Evolutionary conservation across 306 rosid species (phyloP).

Genomic region (Lathyrus sativus): DNA sequence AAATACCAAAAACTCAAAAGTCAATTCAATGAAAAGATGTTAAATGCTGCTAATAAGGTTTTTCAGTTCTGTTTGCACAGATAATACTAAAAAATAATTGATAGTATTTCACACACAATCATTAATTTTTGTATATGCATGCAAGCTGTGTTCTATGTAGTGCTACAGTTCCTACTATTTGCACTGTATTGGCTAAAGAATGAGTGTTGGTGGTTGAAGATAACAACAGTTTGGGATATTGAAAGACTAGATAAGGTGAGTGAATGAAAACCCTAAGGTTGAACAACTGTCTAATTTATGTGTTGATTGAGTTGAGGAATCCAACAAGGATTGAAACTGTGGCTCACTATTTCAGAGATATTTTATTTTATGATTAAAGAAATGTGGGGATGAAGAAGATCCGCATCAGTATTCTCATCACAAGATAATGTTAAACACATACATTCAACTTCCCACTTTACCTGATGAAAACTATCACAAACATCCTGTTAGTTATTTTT

Average conservation of each 20-base stretch:
- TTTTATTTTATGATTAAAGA: constrained; percentile 24
- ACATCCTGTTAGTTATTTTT: constrained; percentile 30
- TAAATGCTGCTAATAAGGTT: neutral
- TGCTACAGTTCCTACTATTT: constrained; percentile 50
- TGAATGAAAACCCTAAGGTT: constrained; percentile 47
- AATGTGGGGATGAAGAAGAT: constrained; percentile 31
- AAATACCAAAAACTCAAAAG: constrained; percentile 5
- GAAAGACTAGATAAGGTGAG: no score
- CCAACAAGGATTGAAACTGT: constrained; percentile 55
- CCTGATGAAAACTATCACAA: constrained; percentile 53
- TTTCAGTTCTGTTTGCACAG: constrained; percentile 8
- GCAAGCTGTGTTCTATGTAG: constrained; percentile 46
- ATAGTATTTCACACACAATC: constrained; percentile 6
- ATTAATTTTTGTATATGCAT: constrained; percentile 23
- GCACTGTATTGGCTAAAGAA: constrained; percentile 48
- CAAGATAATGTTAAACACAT: neutral
- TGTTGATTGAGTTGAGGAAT: constrained; percentile 37
- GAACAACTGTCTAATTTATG: constrained; percentile 26
- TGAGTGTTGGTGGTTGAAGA: constrained; percentile 49
- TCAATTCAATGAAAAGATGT: constrained; percentile 15
- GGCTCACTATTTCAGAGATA: constrained; percentile 49
- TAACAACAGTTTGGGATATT: constrained; percentile 33
- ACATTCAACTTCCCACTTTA: constrained; percentile 39
- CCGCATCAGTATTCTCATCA: constrained; percentile 16
- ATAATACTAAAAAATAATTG: constrained; percentile 18